phyloP scores from a whole-genome alignment of 139 green algal genomes.

The Chlorella sp. region DNA sequence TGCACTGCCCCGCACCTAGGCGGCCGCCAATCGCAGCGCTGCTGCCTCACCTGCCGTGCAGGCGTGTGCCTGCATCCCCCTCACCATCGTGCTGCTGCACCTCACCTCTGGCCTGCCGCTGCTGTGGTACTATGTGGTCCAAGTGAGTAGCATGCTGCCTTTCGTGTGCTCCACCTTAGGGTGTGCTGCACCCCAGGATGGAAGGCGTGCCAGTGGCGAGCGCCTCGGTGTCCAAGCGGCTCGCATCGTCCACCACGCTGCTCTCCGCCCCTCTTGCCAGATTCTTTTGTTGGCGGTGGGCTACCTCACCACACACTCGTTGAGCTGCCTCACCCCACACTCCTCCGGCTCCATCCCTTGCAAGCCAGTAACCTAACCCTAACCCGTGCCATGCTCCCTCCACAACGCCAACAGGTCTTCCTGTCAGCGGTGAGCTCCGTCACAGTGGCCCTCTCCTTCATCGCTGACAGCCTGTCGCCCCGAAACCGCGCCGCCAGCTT shows the following conservation, averaged over 20 bases:
- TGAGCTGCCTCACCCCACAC: constrained; percentile 24
- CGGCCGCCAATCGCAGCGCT: background rate
- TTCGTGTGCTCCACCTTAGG: too few relatives aligned
- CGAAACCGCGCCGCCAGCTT: constrained; percentile 60
- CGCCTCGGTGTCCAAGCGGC: too few relatives aligned
- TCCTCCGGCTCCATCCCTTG: constrained; percentile 14
- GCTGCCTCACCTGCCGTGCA: background rate
- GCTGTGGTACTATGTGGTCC: constrained; percentile 49
- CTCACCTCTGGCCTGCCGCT: constrained; percentile 50
- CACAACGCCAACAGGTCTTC: too few relatives aligned
- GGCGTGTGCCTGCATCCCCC: constrained; percentile 38
- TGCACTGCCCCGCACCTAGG: background rate
- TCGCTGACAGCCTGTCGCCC: constrained; percentile 62
- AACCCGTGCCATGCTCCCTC: too few relatives aligned
- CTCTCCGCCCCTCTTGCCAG: too few relatives aligned
- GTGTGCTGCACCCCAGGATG: too few relatives aligned
- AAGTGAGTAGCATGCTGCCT: constrained; percentile 38
- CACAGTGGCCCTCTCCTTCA: constrained; percentile 58
- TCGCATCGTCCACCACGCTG: too few relatives aligned
- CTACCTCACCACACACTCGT: too few relatives aligned
- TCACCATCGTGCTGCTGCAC: constrained; percentile 63
- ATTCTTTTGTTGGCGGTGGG: too few relatives aligned
- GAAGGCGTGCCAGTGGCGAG: too few relatives aligned
- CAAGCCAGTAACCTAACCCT: too few relatives aligned
- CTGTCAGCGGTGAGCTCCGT: constrained; percentile 64